These are phyloP conservation scores for Kurtzmaniella cleridarum DNA, from an alignment of 805 yeast species.

Conservation along the genomic window DNA sequence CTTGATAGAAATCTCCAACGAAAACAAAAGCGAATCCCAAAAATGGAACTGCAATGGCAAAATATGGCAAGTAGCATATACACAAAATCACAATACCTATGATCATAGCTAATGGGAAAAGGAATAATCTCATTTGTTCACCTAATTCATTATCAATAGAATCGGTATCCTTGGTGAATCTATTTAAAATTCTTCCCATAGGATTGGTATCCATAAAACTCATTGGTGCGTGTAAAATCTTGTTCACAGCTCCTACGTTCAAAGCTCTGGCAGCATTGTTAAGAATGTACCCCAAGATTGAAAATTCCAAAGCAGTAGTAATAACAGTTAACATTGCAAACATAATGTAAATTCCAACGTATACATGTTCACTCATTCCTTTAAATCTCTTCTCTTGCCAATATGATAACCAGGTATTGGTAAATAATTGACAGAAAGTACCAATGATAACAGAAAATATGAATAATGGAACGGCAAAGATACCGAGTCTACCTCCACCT, in stretches of 20 bases:
- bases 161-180: conserved; percentile 42
- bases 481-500: conserved; percentile 35
- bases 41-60: conserved; percentile 51
- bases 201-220: conserved; percentile 39
- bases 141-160: conserved; percentile 42
- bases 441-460: conserved; percentile 26
- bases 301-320: conserved; percentile 34
- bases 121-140: conserved; percentile 35
- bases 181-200: conserved; percentile 38
- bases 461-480: conserved; percentile 27
- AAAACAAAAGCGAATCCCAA: conserved; percentile 35
- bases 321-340: conserved; percentile 34
- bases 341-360: conserved; percentile 30
- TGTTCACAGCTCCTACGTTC: conserved; percentile 33
- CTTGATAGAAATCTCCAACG: conserved; percentile 41
- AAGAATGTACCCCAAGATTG: conserved; percentile 39
- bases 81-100: conserved; percentile 40
- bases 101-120: conserved; percentile 36
- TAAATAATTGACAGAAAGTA: conserved; percentile 37
- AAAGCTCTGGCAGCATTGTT: conserved; percentile 30
- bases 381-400: conserved; percentile 34
- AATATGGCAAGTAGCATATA: conserved; percentile 49
- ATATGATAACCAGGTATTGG: conserved; percentile 41
- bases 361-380: conserved; percentile 22
- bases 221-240: conserved; percentile 39